Conservation (phyloP, 805 yeast species). For the Starmerella bacillaris region DNA sequence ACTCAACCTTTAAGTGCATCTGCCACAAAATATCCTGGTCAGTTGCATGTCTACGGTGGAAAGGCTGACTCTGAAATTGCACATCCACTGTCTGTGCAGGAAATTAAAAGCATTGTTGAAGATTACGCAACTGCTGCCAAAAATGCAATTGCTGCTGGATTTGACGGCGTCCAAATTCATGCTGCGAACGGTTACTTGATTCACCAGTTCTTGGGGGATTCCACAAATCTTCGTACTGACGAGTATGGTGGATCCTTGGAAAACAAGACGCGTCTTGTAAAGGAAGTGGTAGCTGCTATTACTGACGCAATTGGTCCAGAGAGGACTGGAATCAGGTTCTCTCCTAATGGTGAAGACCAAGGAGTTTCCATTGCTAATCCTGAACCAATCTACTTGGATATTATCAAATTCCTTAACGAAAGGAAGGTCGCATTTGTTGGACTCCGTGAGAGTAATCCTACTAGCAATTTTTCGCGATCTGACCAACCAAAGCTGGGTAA, state of each 20-base stretch:
- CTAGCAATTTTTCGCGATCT: constrained; percentile 12
- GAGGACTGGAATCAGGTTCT: constrained; percentile 29
- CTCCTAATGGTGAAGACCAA: constrained; percentile 16
- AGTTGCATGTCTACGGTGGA: constrained; percentile 9
- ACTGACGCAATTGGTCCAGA: constrained; percentile 36
- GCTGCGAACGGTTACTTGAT: constrained; percentile 44
- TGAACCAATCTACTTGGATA: constrained; percentile 24
- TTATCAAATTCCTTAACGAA: constrained; percentile 16
- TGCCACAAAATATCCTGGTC: constrained; percentile 4
- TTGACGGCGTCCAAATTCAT: constrained; percentile 51
- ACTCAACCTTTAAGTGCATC: constrained; percentile 6
- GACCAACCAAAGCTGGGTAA: constrained; percentile 9
- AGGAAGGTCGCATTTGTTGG: constrained; percentile 30
- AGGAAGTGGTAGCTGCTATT: constrained; percentile 37
- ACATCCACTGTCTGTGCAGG: constrained; percentile 28
- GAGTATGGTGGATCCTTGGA: constrained; percentile 47
- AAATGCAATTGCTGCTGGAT: constrained; percentile 34
- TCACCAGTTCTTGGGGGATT: constrained; percentile 30
- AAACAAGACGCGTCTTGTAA: constrained; percentile 33
- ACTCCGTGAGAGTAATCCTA: constrained; percentile 30
- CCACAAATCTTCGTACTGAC: constrained; percentile 37
- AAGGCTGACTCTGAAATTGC: constrained; percentile 10
- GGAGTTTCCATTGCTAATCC: constrained; percentile 21
- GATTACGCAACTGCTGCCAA: constrained; percentile 36
- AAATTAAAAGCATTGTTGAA: constrained; percentile 28